Percentiles rank a stretch among this genome's conserved stretches.
Evolutionary conservation across 495 filamentous ascomycete genomes (phyloP).

Genomic region (Hapsidospora chrysogenum): DNA sequence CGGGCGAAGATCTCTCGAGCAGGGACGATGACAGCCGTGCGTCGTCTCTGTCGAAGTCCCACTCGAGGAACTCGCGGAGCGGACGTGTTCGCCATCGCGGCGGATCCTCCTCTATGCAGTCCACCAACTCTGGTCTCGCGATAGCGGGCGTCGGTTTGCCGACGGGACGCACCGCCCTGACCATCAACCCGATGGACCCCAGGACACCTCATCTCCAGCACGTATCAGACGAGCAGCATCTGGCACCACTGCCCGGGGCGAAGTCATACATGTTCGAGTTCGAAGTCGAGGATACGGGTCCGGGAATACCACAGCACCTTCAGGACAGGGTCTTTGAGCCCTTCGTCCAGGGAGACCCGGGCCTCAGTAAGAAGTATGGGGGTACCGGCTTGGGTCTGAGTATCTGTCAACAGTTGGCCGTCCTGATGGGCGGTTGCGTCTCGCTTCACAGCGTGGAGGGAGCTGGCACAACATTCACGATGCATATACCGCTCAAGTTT

Average conservation of each 20-base stretch:
- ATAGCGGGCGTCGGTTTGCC: constrained; percentile 10
- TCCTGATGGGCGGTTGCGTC: constrained; percentile 66
- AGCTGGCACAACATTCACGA: constrained; percentile 63
- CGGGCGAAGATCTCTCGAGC: constrained; percentile 31
- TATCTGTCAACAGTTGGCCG: constrained; percentile 75
- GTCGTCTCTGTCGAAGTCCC: constrained; percentile 31
- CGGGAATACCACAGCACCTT: constrained; percentile 66
- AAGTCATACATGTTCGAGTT: constrained; percentile 60
- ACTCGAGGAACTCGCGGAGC: constrained; percentile 13
- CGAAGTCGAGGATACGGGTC: constrained; percentile 77
- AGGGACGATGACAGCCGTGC: constrained; percentile 22
- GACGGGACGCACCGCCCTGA: constrained; percentile 28
- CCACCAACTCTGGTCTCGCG: constrained; percentile 24
- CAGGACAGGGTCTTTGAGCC: constrained; percentile 80
- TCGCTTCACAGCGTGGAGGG: constrained; percentile 54
- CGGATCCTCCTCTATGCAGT: constrained; percentile 31
- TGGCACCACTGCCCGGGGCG: constrained; percentile 42
- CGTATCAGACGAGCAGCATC: constrained; percentile 36
- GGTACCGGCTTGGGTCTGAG: constrained; percentile 83
- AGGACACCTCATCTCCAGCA: constrained; percentile 30
- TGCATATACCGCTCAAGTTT: constrained; percentile 71
- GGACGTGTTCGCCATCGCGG: constrained; percentile 23
- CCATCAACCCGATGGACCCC: constrained; percentile 41
- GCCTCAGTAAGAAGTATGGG: constrained; percentile 76
- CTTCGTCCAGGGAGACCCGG: constrained; percentile 81